phyloP scores from a whole-genome alignment of 371 early-diverging fungal genomes.

The Capillidium rhysosporum region DNA sequence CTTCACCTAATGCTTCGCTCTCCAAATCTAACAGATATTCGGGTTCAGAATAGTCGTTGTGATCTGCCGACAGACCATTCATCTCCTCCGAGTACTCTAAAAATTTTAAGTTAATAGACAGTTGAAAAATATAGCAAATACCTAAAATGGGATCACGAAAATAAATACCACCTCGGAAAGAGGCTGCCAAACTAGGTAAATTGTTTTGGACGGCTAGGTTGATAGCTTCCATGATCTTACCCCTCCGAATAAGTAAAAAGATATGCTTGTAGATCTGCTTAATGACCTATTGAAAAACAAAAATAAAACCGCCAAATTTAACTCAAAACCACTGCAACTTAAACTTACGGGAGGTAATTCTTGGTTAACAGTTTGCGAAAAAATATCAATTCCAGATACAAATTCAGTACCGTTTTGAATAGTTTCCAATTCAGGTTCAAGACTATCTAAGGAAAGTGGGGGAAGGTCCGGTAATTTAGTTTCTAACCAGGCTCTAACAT shows the following conservation, averaged over 20 bases:
- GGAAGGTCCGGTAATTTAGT: neutral
- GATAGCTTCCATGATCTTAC: neutral
- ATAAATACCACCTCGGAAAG: neutral
- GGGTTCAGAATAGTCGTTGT: too few species aligned
- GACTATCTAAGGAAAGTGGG: neutral
- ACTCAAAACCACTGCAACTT: neutral
- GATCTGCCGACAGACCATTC: too few species aligned
- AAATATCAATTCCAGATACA: too few species aligned
- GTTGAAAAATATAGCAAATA: neutral
- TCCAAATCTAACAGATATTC: neutral
- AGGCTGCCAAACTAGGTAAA: neutral
- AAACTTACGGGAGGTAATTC: neutral
- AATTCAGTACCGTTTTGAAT: too few species aligned
- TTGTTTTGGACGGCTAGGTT: neutral
- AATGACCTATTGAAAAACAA: neutral
- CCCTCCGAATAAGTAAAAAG: neutral
- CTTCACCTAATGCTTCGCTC: neutral
- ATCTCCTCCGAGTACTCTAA: neutral
- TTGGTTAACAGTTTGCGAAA: neutral
- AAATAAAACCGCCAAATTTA: neutral
- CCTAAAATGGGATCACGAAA: neutral
- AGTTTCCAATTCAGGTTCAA: neutral
- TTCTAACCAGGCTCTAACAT: constrained; percentile 2
- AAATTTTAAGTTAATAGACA: too few species aligned
- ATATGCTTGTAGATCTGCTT: neutral